Evolutionary conservation across 768 basidiomycete species (phyloP), one percentile per base, ranked within the genome.

Genomic region (Rhodosporidiobolus sp.): DNA sequence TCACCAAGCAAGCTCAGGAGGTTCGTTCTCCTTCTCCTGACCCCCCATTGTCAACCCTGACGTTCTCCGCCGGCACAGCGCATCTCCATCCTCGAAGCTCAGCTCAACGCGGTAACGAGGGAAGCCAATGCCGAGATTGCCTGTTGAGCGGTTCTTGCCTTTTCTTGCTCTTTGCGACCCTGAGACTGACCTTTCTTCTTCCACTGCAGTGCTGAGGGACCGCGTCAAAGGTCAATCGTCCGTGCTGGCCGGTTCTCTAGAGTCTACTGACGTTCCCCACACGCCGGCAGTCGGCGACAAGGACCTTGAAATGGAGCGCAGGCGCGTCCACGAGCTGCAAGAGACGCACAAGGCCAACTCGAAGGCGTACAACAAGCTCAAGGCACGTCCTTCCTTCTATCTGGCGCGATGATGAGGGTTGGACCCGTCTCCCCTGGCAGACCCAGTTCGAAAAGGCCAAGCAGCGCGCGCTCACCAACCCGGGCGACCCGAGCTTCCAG

Each of bases 281-380:
- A 19, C 24, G 32, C 34, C 62, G 6, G 30, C 69, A 73, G 70
- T 19, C 5, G 19, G 61, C 22, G 62, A 77, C 52, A 61, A 52
- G 24, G 78, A 78, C 24, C 67, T 79, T 58, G 77, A 77, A 24
- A 30, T 68, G 10, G 73, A 76, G 55, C 65, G 65, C 12, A 65
- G 77, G 9, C 72, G 76, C 45, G 67, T 66, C 7, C 72, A 70
- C n/a, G 77, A 79, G 26, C 65, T 78, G 5, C 72, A 76, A n/a
- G 76, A 80, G 38, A 65, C 73, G n/a, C 67, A 77, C 71, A 63
- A 64, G 34, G 63, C 62, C 30, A 78, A 76, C 49, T 69, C 76
- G 45, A 77, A 76, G 45, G 77, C 78, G n/a, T 80, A 80, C 61
- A 60, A 53, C 14, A 79, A 79, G 72, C 77, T 80, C 56, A 76